These are phyloP conservation scores for Mucor indicus DNA, from an alignment of 371 early-diverging fungal genomes.

Conservation along the genomic window DNA sequence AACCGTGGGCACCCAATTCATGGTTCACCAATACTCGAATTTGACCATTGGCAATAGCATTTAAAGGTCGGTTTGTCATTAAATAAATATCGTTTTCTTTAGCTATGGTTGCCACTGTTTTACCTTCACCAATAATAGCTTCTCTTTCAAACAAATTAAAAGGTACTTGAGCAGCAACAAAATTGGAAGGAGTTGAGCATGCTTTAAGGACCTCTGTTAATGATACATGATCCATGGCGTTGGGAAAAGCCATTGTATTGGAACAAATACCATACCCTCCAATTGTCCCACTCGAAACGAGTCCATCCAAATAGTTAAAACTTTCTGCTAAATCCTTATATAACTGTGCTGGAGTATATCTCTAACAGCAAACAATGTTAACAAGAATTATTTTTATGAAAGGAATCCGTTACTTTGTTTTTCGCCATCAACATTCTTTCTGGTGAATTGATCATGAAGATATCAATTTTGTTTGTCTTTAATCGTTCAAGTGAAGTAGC, in stretches of 20 bases:
- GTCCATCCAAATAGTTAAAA: slow-evolving; percentile 60
- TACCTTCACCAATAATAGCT: slow-evolving; percentile 28
- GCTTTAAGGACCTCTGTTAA: slow-evolving; percentile 32
- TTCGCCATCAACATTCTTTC: slow-evolving; percentile 70
- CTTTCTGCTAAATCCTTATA: slow-evolving; percentile 61
- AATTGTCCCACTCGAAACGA: slow-evolving; percentile 57
- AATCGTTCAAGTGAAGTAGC: slow-evolving; percentile 58
- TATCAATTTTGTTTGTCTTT: slow-evolving; percentile 58
- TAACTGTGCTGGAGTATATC: slow-evolving; percentile 36
- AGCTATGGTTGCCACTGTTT: slow-evolving; percentile 55
- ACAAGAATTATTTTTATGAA: background rate
- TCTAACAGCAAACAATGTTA: slow-evolving; percentile 10
- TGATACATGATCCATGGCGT: slow-evolving; percentile 61
- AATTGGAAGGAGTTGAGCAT: slow-evolving; percentile 43
- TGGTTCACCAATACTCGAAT: slow-evolving; percentile 60
- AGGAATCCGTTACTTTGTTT: slow-evolving; percentile 26
- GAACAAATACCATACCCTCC: slow-evolving; percentile 73
- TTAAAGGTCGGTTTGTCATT: slow-evolving; percentile 74
- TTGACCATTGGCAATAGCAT: slow-evolving; percentile 64
- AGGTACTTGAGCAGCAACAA: slow-evolving; percentile 67
- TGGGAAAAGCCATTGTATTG: slow-evolving; percentile 61
- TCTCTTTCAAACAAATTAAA: slow-evolving; percentile 79
- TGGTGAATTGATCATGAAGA: slow-evolving; percentile 79
- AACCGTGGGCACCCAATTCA: slow-evolving; percentile 28
- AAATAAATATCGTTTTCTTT: slow-evolving; percentile 58